These are phyloP conservation scores for Durusdinium trenchii DNA, from an alignment of 73 alveolate species.

Conservation along the genomic window DNA sequence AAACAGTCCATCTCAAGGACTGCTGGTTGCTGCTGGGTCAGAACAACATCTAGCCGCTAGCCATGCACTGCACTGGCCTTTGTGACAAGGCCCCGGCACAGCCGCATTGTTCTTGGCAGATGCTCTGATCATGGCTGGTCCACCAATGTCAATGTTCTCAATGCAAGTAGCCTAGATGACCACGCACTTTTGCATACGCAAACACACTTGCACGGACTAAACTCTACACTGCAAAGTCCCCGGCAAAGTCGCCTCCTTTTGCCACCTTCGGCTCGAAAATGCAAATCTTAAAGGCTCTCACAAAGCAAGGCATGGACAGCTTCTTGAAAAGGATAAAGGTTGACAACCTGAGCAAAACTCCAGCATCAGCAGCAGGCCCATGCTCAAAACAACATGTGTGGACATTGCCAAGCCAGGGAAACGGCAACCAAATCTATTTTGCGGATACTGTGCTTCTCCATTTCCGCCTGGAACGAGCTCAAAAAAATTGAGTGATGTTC, in stretches of 20 bases:
- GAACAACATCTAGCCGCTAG: not conserved
- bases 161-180: conserved; percentile 63
- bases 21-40: too few relatives aligned
- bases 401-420: conserved; percentile 27
- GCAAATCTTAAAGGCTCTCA: not conserved
- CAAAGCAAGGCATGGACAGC: not conserved
- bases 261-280: not conserved
- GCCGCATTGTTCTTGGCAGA: conserved; percentile 95
- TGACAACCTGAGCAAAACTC: conserved; percentile 4
- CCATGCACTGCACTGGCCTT: not conserved
- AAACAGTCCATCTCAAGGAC: not conserved
- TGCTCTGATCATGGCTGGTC: conserved; percentile 95
- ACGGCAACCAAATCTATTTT: conserved; percentile 60
- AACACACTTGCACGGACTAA: not conserved
- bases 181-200: not conserved
- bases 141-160: conserved; percentile 95
- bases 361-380: not conserved
- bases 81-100: conserved; percentile 46
- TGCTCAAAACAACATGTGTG: not conserved
- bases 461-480: conserved; percentile 44
- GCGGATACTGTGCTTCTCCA: conserved; percentile 84
- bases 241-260: conserved; percentile 51
- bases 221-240: not conserved
- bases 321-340: conserved; percentile 70
- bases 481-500: not conserved